A percentile compares a stretch with the other conserved stretches of the same genome.
Evolutionary conservation across 1,284 basidiomycete genomes (phyloP).

Genomic region (Puccinia hordei): DNA sequence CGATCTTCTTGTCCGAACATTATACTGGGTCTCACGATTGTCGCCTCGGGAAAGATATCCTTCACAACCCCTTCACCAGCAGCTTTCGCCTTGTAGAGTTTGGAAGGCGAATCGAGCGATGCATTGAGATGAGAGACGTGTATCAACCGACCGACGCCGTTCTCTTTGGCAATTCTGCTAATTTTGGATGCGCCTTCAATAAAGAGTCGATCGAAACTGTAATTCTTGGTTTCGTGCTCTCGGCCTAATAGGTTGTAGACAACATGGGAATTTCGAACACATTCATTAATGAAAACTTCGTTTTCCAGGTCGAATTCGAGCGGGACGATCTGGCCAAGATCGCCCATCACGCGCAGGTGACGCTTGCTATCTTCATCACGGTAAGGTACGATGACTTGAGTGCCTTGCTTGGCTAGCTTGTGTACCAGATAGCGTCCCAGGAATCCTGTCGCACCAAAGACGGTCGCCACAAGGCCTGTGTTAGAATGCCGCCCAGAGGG

Average conservation of each 20-base stretch:
- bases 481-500: constrained; percentile 74
- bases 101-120: constrained; percentile 73
- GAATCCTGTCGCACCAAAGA: constrained; percentile 96
- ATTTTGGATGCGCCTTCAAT: constrained; percentile 61
- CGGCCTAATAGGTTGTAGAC: constrained; percentile 92
- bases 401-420: constrained; percentile 84
- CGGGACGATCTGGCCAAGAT: constrained; percentile 92
- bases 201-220: constrained; percentile 75
- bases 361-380: constrained; percentile 82
- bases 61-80: constrained; percentile 86
- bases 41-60: constrained; percentile 80
- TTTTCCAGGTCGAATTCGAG: constrained; percentile 95
- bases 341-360: constrained; percentile 87
- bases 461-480: constrained; percentile 87
- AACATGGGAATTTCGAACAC: constrained; percentile 90
- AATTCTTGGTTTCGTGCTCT: constrained; percentile 92
- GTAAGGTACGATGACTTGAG: constrained; percentile 93
- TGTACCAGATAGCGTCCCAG: constrained; percentile 90
- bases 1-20: constrained; percentile 96
- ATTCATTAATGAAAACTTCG: constrained; percentile 87
- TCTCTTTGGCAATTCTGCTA: constrained; percentile 75
- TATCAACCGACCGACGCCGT: constrained; percentile 81
- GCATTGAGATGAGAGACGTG: constrained; percentile 97
- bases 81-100: constrained; percentile 85
- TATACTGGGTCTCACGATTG: constrained; percentile 80